These are phyloP conservation scores for Datura wrightii DNA, from an alignment of 257 asterid genomes.

Conservation along the genomic window DNA sequence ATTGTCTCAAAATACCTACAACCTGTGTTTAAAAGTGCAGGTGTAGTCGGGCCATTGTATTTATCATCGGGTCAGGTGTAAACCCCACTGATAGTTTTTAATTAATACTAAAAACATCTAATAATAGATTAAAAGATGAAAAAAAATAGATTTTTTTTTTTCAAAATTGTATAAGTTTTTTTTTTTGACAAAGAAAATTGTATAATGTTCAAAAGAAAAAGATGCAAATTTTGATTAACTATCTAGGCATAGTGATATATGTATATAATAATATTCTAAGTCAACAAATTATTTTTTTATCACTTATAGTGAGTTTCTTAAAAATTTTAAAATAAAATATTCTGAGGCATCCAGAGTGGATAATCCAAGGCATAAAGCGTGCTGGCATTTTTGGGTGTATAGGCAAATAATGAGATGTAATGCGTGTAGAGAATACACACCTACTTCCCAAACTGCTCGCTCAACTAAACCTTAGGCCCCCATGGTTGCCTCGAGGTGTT, in stretches of 20 bases:
- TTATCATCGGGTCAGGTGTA: not conserved
- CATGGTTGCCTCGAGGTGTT: too few relatives aligned
- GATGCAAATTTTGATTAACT: not conserved
- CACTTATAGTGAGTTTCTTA: not conserved
- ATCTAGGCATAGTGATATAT: not conserved
- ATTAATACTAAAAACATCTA: not conserved
- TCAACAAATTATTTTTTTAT: not conserved
- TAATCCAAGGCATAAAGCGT: too few relatives aligned
- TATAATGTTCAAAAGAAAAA: not conserved
- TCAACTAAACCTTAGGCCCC: too few relatives aligned
- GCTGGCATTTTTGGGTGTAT: too few relatives aligned
- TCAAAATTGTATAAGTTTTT: not conserved
- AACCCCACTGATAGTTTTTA: not conserved
- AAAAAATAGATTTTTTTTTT: not conserved
- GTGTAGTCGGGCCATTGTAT: not conserved
- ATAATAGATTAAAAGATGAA: conserved; percentile 2
- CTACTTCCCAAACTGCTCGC: too few relatives aligned
- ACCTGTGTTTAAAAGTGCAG: not conserved
- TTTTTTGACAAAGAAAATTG: too few relatives aligned
- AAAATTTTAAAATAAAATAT: too few relatives aligned
- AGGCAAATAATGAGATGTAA: too few relatives aligned
- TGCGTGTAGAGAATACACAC: too few relatives aligned
- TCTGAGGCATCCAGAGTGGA: too few relatives aligned
- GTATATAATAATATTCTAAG: not conserved
- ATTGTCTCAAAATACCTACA: not conserved